Base-by-base conservation (phyloP, 805 yeast species). In the Isabelozyma rhagii region DNA sequence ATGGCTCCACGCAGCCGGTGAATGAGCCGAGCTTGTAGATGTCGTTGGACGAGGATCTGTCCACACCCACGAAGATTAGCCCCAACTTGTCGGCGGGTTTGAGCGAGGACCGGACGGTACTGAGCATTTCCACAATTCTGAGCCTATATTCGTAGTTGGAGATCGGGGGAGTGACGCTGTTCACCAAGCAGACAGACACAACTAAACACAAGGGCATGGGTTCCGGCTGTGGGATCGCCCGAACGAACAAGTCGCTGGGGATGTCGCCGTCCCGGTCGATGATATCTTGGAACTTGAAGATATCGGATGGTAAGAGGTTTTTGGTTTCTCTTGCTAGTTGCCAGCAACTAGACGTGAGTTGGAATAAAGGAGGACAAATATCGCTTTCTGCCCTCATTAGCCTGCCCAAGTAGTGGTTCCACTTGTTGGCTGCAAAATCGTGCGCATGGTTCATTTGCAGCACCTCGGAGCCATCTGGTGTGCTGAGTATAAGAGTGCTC, bases 291-390 rank as follows among this genome's bases (percentile, higher is more conserved):
- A 70, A 72, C 46, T 63, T 64, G 17, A 64, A 54, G 2, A 77
- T 69, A 43, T 74, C 78, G 3, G 55, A 52, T 1, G 82, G 83
- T 1, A 78, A 55, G 7, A 67, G 51, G 11, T 58, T 48, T 11
- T 57, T 45, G 42, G 63, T 60, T 8, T 59, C 63, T 8, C 69
- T 61, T 7, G 80, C 57, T 8, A 77, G 53, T 8, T 59, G 60
- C 83, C 86, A 79, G 0, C 77, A 75, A 53, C 76, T 82, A 1
- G 77, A 69, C 1, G 86, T 77, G 52, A 81, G 61, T 56, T 80
- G 82, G 31, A 69, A 67, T 25, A 80, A 54, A 4, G 79, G 71
- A 7, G 68, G 47, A 38, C 39, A 49, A 7, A 31, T 45, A 11
- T 48, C 47, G 44, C 50, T 8, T 51, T 29, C n/a, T 51, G 52